phyloP scores from a whole-genome alignment of 2,329 filamentous ascomycete species.

The Truncatella angustata region DNA sequence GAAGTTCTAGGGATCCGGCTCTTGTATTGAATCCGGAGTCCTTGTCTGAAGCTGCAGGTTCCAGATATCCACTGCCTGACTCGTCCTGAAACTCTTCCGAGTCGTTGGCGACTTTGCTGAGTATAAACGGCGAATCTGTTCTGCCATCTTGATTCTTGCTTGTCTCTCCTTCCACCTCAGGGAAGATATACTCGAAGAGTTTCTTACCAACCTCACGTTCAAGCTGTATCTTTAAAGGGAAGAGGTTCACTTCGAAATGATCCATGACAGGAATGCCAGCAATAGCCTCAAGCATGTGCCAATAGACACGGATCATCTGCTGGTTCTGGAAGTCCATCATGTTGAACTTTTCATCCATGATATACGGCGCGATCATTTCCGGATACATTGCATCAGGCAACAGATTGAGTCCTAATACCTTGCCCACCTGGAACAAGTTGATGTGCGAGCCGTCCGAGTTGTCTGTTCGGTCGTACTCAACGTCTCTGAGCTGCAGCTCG shows the following conservation, averaged over 20 bases:
- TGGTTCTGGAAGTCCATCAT: slow-evolving; percentile 56
- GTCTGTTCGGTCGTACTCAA: slow-evolving; percentile 92
- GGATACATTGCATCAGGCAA: slow-evolving; percentile 90
- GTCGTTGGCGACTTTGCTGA: slow-evolving; percentile 44
- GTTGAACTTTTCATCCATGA: slow-evolving; percentile 61
- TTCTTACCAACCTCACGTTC: slow-evolving; percentile 91
- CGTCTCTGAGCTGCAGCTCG: slow-evolving; percentile 87
- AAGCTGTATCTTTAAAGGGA: slow-evolving; percentile 89
- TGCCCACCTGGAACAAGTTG: slow-evolving; percentile 86
- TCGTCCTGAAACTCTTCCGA: slow-evolving; percentile 45
- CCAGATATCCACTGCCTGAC: slow-evolving; percentile 37
- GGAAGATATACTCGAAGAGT: slow-evolving; percentile 97
- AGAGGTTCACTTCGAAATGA: slow-evolving; percentile 90
- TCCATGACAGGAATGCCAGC: slow-evolving; percentile 97
- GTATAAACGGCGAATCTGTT: slow-evolving; percentile 60
- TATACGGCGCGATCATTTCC: slow-evolving; percentile 89
- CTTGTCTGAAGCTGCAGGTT: slow-evolving; percentile 38
- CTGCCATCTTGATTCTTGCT: slow-evolving; percentile 29
- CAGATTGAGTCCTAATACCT: slow-evolving; percentile 85
- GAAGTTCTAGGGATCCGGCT: slow-evolving; percentile 74
- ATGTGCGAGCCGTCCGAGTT: slow-evolving; percentile 96
- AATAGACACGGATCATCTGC: slow-evolving; percentile 92
- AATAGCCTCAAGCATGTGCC: slow-evolving; percentile 98
- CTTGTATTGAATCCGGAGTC: slow-evolving; percentile 58
- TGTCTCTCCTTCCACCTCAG: slow-evolving; percentile 63